Conservation (phyloP, 2,329 filamentous ascomycete species). For the Epichloe sibirici region DNA sequence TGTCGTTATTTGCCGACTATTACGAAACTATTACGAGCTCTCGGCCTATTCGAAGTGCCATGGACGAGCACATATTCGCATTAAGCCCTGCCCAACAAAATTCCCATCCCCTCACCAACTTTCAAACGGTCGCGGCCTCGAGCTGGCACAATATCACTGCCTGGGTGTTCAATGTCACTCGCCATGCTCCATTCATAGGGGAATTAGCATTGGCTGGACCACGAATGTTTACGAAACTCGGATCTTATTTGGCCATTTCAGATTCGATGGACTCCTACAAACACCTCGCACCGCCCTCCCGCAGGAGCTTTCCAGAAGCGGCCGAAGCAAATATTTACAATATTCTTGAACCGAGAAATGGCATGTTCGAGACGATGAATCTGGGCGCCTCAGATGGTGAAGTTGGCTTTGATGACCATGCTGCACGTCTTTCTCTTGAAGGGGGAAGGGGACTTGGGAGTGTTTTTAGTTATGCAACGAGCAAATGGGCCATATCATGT, state of each 20-base stretch:
- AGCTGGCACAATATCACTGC: slow-evolving; percentile 41
- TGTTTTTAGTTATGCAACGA: slow-evolving; percentile 81
- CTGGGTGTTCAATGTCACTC: slow-evolving; percentile 47
- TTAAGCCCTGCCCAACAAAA: background rate
- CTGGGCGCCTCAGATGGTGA: background rate
- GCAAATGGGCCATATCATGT: slow-evolving; percentile 83
- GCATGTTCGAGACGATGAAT: background rate
- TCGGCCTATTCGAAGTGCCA: background rate
- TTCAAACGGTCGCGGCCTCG: slow-evolving; percentile 7
- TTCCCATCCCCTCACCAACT: slow-evolving; percentile 10
- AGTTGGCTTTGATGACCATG: slow-evolving; percentile 9
- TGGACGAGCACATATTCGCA: slow-evolving; percentile 1
- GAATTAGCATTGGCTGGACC: slow-evolving; percentile 59
- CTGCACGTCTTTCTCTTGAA: slow-evolving; percentile 42
- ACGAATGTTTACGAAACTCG: slow-evolving; percentile 55
- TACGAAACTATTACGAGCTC: background rate
- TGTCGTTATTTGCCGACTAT: background rate
- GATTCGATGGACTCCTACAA: slow-evolving; percentile 48
- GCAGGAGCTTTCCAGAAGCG: slow-evolving; percentile 11
- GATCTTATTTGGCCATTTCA: slow-evolving; percentile 47
- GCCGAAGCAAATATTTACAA: slow-evolving; percentile 16
- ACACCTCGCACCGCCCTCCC: slow-evolving; percentile 11
- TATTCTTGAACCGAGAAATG: slow-evolving; percentile 16
- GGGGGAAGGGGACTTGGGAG: slow-evolving; percentile 64
- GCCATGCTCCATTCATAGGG: slow-evolving; percentile 50